Conservation (phyloP, 1,284 basidiomycete species). For the Porogramme epimiltina region DNA sequence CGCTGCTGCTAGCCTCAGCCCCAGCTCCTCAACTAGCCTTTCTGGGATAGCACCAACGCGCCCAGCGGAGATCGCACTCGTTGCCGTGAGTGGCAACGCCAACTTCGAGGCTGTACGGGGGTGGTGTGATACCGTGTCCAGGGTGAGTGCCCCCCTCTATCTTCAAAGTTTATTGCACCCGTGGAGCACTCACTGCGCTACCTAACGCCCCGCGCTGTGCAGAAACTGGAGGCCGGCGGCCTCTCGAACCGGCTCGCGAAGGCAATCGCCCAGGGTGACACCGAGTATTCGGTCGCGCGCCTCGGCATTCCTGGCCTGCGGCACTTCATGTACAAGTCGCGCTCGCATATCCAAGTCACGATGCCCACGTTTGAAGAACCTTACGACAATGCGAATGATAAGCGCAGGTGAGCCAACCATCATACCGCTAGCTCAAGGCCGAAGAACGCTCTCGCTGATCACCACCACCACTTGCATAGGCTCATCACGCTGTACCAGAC, state of each 20-base stretch:
- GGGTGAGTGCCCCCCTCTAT: conserved; percentile 41
- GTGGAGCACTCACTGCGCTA: conserved; percentile 1
- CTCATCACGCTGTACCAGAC: conserved; percentile 84
- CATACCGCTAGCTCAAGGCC: too few relatives aligned
- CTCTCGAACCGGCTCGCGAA: conserved; percentile 51
- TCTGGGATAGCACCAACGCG: conserved; percentile 5
- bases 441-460: too few relatives aligned
- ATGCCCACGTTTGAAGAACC: conserved; percentile 82
- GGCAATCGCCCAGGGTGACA: conserved; percentile 49
- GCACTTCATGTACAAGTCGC: conserved; percentile 95
- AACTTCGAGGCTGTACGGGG: conserved; percentile 70
- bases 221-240: conserved; percentile 68
- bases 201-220: too few relatives aligned
- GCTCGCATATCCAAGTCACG: conserved; percentile 87
- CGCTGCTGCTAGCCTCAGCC: conserved; percentile 1
- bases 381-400: conserved; percentile 65
- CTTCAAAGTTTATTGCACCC: neutral
- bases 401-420: conserved; percentile 63
- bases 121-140: conserved; percentile 71
- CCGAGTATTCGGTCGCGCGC: conserved; percentile 67
- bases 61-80: conserved; percentile 49
- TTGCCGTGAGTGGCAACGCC: conserved; percentile 68
- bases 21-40: neutral
- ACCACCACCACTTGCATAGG: conserved; percentile 37
- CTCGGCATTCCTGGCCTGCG: conserved; percentile 86